Base-by-base conservation (phyloP, 352 stramenopile genomes). In the Halophytophthora polymorphica region DNA sequence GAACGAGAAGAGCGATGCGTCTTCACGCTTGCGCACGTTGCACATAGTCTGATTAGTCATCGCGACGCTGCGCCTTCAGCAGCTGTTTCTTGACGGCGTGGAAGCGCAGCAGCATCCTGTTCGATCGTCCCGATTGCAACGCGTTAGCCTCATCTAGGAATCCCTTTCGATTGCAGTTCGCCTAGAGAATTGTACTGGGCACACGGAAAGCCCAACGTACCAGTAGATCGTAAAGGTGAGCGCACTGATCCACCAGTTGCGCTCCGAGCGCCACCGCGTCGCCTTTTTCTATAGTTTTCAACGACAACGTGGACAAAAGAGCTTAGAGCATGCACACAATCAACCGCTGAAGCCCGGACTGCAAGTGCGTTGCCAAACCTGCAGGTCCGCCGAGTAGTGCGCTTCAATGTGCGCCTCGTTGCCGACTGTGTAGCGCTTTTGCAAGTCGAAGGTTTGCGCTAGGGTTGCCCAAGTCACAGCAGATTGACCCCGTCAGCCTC, bases 211-310 rank as follows among this genome's bases (percentile, higher is more conserved):
- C 7, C 41, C 12, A 10, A 66, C 70, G 22, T 22, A 88, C 80
- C 81, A 92, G 64, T 92, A 92, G 51, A 92, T 92, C 22, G 76
- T 86, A 53, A 92, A 92, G 28, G 78, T 88, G 23, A 92, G 76
- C 19, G 81, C 79, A 46, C 78, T 90, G 64, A 92, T 92, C 81
- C 81, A 92, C 78, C 78, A 92, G 62, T 92, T 92, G 42, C 81
- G 61, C 62, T 92, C 81, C 8, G 69, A 80, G 23, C 81, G 73
- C 81, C 81, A 91, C 39, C 81, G 76, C 35, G 74, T 73, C 18
- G 81, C 81, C 45, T 90, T 89, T 68, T 92, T 86, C 73, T 77
- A 44, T 22, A 41, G 42, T 39, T 36, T 39, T 34, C 6, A 45
- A 51, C 21, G 19, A 46, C 7, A 38, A 15, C 23, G 47, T 43